phyloP scores from a whole-genome alignment of 768 basidiomycete species.

The Amanita rubescens region DNA sequence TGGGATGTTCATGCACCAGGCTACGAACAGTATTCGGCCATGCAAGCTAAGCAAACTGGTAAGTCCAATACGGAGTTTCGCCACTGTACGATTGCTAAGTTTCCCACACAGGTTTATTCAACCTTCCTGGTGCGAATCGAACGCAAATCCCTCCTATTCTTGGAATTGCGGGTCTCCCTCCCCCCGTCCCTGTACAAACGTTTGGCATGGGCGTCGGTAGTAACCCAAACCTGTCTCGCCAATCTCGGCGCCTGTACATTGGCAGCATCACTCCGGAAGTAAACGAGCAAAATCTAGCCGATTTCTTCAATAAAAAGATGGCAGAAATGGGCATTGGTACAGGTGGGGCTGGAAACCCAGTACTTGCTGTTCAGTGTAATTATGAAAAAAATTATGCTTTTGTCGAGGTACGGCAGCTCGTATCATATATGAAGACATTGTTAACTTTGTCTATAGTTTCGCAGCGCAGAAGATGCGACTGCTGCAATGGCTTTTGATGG shows the following conservation, averaged over 20 bases:
- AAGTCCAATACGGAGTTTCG: conserved; percentile 12
- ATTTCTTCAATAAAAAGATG: conserved; percentile 97
- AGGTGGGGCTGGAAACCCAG: conserved; percentile 79
- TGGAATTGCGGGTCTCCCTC: conserved; percentile 72
- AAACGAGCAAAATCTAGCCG: conserved; percentile 85
- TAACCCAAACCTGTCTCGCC: conserved; percentile 85
- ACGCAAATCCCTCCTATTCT: conserved; percentile 81
- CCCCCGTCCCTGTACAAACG: conserved; percentile 76
- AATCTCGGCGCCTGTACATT: conserved; percentile 92
- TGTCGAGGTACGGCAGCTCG: conserved; percentile 65
- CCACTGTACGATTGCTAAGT: conserved; percentile 10
- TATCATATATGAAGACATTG: neutral
- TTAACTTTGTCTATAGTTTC: conserved; percentile 56
- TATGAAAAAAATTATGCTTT: conserved; percentile 99
- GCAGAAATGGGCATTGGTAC: conserved; percentile 85
- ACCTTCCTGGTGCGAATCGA: conserved; percentile 90
- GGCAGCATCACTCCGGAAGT: conserved; percentile 94
- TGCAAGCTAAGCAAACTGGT: conserved; percentile 99
- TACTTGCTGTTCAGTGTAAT: conserved; percentile 91
- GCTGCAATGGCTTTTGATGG: conserved; percentile 97
- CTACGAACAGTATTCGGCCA: conserved; percentile 89
- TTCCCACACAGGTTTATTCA: conserved; percentile 70
- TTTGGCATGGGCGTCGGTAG: conserved; percentile 84
- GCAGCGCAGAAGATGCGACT: conserved; percentile 93
- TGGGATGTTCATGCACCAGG: conserved; percentile 97